Evolutionary conservation across 345 rosid genomes (phyloP).

Genomic region (Excoecaria cochinchinensis): DNA sequence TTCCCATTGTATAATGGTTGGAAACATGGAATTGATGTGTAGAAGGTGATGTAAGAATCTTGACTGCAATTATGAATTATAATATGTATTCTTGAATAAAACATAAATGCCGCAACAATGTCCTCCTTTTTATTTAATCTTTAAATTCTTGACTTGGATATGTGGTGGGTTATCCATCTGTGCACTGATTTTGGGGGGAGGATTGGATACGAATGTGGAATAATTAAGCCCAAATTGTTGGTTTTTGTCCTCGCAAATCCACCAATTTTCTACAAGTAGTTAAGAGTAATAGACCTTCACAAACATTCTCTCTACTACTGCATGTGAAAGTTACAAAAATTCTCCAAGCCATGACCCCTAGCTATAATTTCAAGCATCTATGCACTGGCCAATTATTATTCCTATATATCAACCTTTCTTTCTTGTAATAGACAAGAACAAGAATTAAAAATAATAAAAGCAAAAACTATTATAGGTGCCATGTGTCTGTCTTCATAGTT

Average conservation of each 20-base stretch:
- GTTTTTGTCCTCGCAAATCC: not conserved
- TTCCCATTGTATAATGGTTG: not conserved
- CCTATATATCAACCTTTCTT: not conserved
- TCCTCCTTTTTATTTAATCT: not conserved
- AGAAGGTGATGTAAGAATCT: slow-evolving; percentile 6
- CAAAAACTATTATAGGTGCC: no score
- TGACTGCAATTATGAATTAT: not conserved
- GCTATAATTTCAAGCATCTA: slow-evolving; percentile 16
- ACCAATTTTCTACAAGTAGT: slow-evolving; percentile 17
- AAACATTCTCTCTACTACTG: not conserved
- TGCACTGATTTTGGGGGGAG: slow-evolving; percentile 36
- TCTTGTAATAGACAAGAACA: no score
- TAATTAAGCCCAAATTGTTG: not conserved
- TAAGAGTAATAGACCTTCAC: not conserved
- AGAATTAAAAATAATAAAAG: no score
- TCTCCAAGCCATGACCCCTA: slow-evolving; percentile 23
- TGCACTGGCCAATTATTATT: no score
- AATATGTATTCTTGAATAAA: no score
- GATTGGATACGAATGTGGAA: not conserved
- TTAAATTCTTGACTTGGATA: not conserved
- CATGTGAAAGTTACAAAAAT: slow-evolving; percentile 29
- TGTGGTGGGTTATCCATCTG: not conserved
- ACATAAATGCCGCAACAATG: not conserved
- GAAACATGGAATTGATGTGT: not conserved
- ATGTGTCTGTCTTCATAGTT: not conserved